Percentiles rank a stretch among this genome's conserved stretches.
phyloP scores from a whole-genome alignment of 805 yeast species.

The Starmera caribaea region DNA sequence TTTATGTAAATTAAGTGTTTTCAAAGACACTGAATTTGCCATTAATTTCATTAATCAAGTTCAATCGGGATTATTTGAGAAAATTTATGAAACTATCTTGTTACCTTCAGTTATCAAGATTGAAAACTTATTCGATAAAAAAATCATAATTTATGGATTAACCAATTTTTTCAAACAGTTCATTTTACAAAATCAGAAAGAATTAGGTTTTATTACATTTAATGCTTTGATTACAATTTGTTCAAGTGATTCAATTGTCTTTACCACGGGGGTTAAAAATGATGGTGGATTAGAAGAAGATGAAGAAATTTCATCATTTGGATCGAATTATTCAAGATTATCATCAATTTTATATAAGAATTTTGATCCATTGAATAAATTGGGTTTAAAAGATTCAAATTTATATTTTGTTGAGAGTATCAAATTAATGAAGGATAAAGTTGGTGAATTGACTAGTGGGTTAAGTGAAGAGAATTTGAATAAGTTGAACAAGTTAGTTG shows the following conservation, averaged over 20 bases:
- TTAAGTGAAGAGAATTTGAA: no score
- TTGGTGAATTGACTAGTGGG: no score
- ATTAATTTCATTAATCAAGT: constrained; percentile 62
- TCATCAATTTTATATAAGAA: constrained; percentile 50
- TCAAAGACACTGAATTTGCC: constrained; percentile 39
- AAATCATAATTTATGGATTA: constrained; percentile 41
- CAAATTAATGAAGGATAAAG: no score
- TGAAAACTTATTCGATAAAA: constrained; percentile 45
- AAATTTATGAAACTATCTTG: constrained; percentile 29
- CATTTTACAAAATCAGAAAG: constrained; percentile 30
- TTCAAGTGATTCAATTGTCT: constrained; percentile 26
- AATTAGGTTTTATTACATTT: constrained; percentile 32
- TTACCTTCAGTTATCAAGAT: constrained; percentile 33
- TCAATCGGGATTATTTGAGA: constrained; percentile 51
- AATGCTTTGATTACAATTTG: constrained; percentile 31
- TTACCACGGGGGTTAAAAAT: constrained; percentile 9
- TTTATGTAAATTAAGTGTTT: constrained; percentile 41
- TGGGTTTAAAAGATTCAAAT: no score
- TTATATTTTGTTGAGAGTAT: no score
- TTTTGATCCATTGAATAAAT: constrained; percentile 47
- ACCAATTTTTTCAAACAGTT: constrained; percentile 30
- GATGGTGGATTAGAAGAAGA: constrained; percentile 34
- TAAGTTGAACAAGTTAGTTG: no score
- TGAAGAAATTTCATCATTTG: constrained; percentile 69
- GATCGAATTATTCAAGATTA: constrained; percentile 73